These are phyloP conservation scores for Sclerotinia minor DNA, from an alignment of 2,329 filamentous ascomycete species.

Conservation along the genomic window DNA sequence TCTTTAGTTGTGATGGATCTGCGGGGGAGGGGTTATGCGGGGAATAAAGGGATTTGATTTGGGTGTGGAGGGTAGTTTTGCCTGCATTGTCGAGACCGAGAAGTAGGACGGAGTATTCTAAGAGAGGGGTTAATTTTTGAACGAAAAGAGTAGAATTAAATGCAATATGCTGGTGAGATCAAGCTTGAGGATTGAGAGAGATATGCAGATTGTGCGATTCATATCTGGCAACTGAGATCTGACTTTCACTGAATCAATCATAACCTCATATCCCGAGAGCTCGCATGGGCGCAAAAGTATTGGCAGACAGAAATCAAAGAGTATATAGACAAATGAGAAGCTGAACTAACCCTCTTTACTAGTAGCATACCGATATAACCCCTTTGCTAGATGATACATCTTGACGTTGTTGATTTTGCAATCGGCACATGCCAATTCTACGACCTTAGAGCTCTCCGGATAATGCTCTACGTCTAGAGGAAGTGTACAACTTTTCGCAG, in stretches of 20 bases:
- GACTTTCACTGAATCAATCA: background rate
- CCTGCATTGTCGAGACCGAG: conserved; percentile 97
- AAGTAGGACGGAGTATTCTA: conserved; percentile 95
- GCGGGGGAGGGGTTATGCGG: conserved; percentile 59
- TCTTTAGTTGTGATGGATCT: conserved; percentile 66
- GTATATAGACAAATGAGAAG: conserved; percentile 30
- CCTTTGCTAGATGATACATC: conserved; percentile 97
- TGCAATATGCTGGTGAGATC: background rate
- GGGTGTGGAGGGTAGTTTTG: conserved; percentile 96
- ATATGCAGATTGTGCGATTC: background rate
- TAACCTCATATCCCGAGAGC: background rate
- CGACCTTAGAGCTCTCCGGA: background rate
- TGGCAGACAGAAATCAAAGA: background rate
- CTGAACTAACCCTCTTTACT: conserved; percentile 79
- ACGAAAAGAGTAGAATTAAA: background rate
- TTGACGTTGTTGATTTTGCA: background rate
- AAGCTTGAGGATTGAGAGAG: background rate
- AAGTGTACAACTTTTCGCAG: background rate
- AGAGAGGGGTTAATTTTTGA: conserved; percentile 19
- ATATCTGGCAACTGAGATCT: background rate
- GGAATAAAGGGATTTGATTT: conserved; percentile 87
- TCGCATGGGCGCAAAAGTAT: background rate
- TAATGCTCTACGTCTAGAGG: background rate
- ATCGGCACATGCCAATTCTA: background rate
- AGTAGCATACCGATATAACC: conserved; percentile 90